phyloP scores from a whole-genome alignment of 345 rosid species.

The Gossypium thurberi region DNA sequence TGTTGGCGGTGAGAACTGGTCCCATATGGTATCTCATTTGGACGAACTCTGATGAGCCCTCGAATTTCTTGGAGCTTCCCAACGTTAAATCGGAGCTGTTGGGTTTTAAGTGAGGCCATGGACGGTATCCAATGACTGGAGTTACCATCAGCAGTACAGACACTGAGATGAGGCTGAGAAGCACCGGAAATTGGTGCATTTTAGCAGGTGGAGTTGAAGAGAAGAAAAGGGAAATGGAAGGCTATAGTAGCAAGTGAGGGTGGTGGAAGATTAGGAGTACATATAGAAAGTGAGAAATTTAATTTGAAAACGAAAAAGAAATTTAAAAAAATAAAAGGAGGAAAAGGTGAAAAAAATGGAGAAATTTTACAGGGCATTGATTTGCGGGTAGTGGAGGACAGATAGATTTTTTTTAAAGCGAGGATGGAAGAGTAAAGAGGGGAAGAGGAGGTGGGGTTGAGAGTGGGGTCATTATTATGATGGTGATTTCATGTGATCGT shows the following conservation, averaged over 20 bases:
- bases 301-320: neutral
- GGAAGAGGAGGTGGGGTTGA: neutral
- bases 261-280: slow-evolving; percentile 8
- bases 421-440: neutral
- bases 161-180: slow-evolving; percentile 20
- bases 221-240: neutral
- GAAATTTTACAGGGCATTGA: slow-evolving; percentile 28
- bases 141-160: slow-evolving; percentile 22
- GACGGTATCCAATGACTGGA: slow-evolving; percentile 50
- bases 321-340: no score
- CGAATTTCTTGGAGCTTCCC: slow-evolving; percentile 63
- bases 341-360: neutral
- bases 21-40: slow-evolving; percentile 90
- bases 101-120: slow-evolving; percentile 45
- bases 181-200: slow-evolving; percentile 28
- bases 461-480: neutral
- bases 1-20: slow-evolving; percentile 79
- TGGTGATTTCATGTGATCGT: neutral
- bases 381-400: slow-evolving; percentile 57
- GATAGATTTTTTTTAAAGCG: slow-evolving; percentile 30
- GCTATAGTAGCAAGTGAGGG: neutral
- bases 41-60: slow-evolving; percentile 90
- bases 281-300: slow-evolving; percentile 6
- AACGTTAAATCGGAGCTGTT: slow-evolving; percentile 24
- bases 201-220: neutral